Evolutionary conservation across 352 stramenopile species (phyloP), one percentile per base, ranked within the genome.

Genomic region (Globisporangium polare): DNA sequence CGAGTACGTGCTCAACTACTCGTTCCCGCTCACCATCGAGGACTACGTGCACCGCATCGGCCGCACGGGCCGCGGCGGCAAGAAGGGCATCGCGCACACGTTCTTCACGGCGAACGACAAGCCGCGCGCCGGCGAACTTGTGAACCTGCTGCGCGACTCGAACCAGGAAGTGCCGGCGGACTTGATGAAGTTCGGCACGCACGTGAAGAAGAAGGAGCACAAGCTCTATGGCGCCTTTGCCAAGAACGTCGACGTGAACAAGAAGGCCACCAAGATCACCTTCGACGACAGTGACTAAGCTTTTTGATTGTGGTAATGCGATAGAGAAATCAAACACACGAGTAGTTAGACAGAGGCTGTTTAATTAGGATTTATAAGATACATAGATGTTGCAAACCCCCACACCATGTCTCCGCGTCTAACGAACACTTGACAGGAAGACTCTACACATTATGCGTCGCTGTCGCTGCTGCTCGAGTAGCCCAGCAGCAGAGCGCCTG

Each of bases 151-250:
- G 76, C 89, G 83, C 60, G 90, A 98, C 60, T 88, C 94, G 52
- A 97, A 97, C 57, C 93, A 98, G 70, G 58, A 83, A 26, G 89
- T 99, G 60, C 97, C 97, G 3, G 83, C 94, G 27, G 96, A 96
- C 50, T 77, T 99, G 37, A 92, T 97, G 69, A 98, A 98, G 71
- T 99, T 99, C 75, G 97, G 97, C 63, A 99, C 96, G 62, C 97
- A 98, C 35, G 98, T 99, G 52, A 99, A 99, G 83, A 99, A 99
- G 86, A 99, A 99, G 90, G 95, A 99, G 75, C 96, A 99, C 89
- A 99, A 99, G 70, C 73, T 99, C 20, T 99, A 99, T 71, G 97
- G 97, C 51, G 97, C 95, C 52, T 98, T 98, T 49, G 92, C 93
- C 41, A 98, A 97, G 72, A 89, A 95, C 62, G 90, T 96, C 42